Percentiles rank a stretch among this genome's conserved stretches.
phyloP scores from a whole-genome alignment of 208 protist genomes.

The Trichomonas tenax region DNA sequence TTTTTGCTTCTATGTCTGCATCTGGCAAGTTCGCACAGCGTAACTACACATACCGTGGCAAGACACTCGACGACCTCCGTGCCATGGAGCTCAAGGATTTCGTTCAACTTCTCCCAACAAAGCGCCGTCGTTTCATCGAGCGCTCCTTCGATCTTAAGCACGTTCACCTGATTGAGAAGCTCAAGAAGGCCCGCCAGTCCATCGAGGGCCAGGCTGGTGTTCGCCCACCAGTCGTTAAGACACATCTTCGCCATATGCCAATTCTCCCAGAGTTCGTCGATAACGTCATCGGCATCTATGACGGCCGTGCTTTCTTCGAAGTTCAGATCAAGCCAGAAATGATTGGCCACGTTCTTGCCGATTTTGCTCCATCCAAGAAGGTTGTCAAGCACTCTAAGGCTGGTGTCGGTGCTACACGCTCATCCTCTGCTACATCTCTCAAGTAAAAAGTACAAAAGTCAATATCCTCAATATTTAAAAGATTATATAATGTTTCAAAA shows the following conservation, averaged over 20 bases:
- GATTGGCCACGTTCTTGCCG: slow-evolving; percentile 96
- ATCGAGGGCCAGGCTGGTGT: background rate
- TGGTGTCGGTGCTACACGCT: slow-evolving; percentile 85
- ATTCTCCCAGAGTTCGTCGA: slow-evolving; percentile 99
- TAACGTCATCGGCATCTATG: slow-evolving; percentile 93
- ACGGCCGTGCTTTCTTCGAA: slow-evolving; percentile 90
- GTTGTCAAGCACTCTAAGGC: slow-evolving; percentile 91
- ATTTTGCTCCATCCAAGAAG: slow-evolving; percentile 98
- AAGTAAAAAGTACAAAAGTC: no score
- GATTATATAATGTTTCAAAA: no score
- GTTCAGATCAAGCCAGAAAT: slow-evolving; percentile 99
- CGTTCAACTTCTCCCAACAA: no score
- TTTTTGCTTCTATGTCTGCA: no score
- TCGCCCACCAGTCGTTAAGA: background rate
- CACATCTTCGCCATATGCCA: slow-evolving; percentile 61
- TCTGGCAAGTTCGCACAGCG: no score
- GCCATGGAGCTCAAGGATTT: no score
- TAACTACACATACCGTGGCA: no score
- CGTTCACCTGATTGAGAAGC: background rate
- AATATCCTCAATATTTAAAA: no score
- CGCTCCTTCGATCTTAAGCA: background rate
- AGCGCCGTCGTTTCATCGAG: background rate
- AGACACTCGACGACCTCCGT: no score
- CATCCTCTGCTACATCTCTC: background rate
- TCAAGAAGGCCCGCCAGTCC: background rate